A percentile compares a stretch with the other conserved stretches of the same genome.
Conservation (phyloP, 192 early-diverging fungal genomes). For the Backusella tarrabulga region DNA sequence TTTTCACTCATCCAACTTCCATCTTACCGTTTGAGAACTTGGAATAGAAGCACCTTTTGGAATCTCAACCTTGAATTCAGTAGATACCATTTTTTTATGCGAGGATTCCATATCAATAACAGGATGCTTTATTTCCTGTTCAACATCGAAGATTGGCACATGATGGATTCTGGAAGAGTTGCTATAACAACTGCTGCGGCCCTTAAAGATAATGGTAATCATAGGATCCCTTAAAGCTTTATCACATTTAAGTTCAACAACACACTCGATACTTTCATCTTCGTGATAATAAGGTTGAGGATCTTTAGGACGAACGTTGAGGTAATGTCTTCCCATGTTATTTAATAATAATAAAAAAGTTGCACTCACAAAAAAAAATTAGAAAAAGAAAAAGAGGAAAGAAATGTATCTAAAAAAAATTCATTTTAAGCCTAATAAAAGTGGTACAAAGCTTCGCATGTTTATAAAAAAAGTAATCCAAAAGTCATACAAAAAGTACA, state of each 20-base stretch:
- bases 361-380: background rate
- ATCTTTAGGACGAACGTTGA: background rate
- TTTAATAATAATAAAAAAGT: background rate
- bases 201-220: background rate
- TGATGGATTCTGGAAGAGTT: background rate
- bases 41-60: background rate
- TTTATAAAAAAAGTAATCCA: background rate
- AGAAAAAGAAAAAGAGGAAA: background rate
- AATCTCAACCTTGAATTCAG: background rate
- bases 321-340: background rate
- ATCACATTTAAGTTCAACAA: background rate
- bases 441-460: background rate
- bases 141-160: background rate
- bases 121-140: background rate
- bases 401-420: background rate
- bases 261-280: slow-evolving; percentile 4
- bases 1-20: background rate
- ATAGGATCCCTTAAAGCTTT: background rate
- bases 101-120: background rate
- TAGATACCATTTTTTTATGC: background rate
- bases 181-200: background rate
- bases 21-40: background rate
- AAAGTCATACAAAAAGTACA: background rate
- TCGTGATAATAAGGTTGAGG: slow-evolving; percentile 1
- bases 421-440: background rate